phyloP scores from a whole-genome alignment of 805 yeast species.

The Saccharomycopsis amapae region DNA sequence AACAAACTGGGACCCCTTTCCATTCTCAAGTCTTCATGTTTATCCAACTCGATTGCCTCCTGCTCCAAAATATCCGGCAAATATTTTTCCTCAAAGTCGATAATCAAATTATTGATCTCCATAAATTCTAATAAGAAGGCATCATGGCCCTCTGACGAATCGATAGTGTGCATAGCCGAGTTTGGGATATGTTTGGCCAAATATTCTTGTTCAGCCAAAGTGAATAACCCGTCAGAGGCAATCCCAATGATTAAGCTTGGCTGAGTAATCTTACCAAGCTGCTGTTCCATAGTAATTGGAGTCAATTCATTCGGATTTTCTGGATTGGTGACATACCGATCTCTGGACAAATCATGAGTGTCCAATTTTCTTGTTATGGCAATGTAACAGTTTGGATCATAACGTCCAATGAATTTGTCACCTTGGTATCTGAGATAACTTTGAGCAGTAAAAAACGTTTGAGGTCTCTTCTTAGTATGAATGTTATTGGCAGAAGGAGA shows the following conservation, averaged over 20 bases:
- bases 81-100: slow-evolving; percentile 53
- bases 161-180: slow-evolving; percentile 59
- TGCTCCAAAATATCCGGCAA: slow-evolving; percentile 52
- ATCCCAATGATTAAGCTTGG: slow-evolving; percentile 88
- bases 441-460: slow-evolving; percentile 85
- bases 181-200: slow-evolving; percentile 71
- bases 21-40: slow-evolving; percentile 35
- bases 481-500: slow-evolving; percentile 27
- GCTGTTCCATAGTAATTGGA: slow-evolving; percentile 35
- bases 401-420: slow-evolving; percentile 76
- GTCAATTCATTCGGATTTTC: slow-evolving; percentile 23
- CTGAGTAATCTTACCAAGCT: slow-evolving; percentile 52
- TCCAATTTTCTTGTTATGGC: slow-evolving; percentile 90
- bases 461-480: slow-evolving; percentile 30
- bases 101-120: slow-evolving; percentile 64
- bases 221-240: slow-evolving; percentile 86
- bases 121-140: slow-evolving; percentile 89
- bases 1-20: slow-evolving; percentile 58
- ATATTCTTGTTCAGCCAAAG: slow-evolving; percentile 83
- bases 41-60: slow-evolving; percentile 34
- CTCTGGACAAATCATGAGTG: slow-evolving; percentile 89
- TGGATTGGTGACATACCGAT: slow-evolving; percentile 38
- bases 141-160: slow-evolving; percentile 96
- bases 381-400: slow-evolving; percentile 95
- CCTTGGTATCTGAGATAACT: slow-evolving; percentile 93